These are phyloP conservation scores for Geranium incanum DNA, from an alignment of 441 rosid genomes.

Conservation along the genomic window DNA sequence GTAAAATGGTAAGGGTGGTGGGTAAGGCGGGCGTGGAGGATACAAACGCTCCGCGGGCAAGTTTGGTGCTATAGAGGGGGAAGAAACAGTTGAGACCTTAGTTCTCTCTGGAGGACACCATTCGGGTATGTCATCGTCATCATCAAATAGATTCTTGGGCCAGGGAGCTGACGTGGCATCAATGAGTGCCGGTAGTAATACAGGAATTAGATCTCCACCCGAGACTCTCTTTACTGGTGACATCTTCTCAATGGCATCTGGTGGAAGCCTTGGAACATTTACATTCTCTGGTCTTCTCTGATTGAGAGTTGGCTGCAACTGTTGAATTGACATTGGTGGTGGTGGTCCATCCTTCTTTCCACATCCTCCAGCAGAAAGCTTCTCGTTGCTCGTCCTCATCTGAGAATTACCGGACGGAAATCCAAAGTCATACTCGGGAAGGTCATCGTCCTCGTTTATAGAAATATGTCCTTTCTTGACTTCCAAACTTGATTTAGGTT, in stretches of 20 bases:
- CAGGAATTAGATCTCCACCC: conserved; percentile 2
- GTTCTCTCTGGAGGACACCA: conserved; percentile 22
- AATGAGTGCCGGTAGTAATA: conserved; percentile 5
- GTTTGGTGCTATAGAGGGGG: conserved; percentile 7
- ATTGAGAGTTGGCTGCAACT: conserved; percentile 9
- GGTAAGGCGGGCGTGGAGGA: background rate
- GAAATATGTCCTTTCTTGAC: conserved; percentile 5
- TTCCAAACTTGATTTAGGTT: conserved; percentile 15
- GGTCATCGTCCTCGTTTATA: conserved; percentile 28
- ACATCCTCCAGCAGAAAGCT: conserved; percentile 15
- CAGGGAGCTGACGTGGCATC: conserved; percentile 4
- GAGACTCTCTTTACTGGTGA: conserved; percentile 19
- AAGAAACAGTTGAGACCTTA: conserved; percentile 6
- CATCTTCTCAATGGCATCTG: conserved; percentile 14
- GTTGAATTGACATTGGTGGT: background rate
- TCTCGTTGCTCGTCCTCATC: conserved; percentile 18
- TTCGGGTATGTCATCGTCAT: conserved; percentile 30
- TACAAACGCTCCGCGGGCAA: background rate
- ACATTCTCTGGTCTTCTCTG: conserved; percentile 15
- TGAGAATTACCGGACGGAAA: conserved; percentile 14
- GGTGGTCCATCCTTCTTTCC: conserved; percentile 12
- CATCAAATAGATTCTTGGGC: conserved; percentile 22
- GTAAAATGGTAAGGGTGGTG: background rate
- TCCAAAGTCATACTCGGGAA: conserved; percentile 34
- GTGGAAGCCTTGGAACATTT: conserved; percentile 15